Percentiles rank a stretch among this genome's conserved stretches.
Evolutionary conservation across 495 filamentous ascomycete species (phyloP).

Genomic region (Xylaria nigripes): DNA sequence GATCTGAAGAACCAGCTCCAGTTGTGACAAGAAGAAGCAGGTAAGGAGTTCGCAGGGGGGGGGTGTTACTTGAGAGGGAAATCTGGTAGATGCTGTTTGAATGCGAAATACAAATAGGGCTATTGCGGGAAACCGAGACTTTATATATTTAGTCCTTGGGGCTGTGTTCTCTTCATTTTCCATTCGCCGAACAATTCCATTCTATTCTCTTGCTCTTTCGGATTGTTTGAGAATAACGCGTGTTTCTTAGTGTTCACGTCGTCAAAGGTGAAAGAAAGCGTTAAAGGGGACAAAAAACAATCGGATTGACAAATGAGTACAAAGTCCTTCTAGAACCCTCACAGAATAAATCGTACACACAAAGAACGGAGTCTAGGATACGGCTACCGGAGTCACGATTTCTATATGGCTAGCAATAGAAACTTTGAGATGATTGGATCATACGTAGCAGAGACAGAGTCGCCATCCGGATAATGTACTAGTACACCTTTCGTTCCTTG

Average conservation of each 20-base stretch:
- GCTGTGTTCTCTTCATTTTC: too few relatives aligned
- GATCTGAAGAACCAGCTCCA: conserved; percentile 6
- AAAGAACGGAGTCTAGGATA: too few relatives aligned
- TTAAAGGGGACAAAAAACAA: not conserved
- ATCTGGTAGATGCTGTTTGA: too few relatives aligned
- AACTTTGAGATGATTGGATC: not conserved
- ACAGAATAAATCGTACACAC: not conserved
- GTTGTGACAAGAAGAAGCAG: not conserved
- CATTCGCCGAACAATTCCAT: not conserved
- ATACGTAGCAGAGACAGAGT: not conserved
- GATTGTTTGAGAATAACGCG: not conserved
- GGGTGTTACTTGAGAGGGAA: not conserved
- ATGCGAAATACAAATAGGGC: not conserved
- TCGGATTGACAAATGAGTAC: conserved; percentile 1
- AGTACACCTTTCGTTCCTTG: too few relatives aligned
- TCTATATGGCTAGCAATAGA: too few relatives aligned
- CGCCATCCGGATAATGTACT: not conserved
- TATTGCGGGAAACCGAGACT: not conserved
- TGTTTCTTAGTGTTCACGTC: not conserved
- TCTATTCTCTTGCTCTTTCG: not conserved
- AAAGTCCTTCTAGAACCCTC: not conserved
- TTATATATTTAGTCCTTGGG: not conserved
- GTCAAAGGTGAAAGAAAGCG: not conserved
- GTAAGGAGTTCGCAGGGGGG: not conserved
- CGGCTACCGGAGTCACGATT: too few relatives aligned